Base-by-base conservation (phyloP, 345 rosid species). In the Eutrema japonicum region DNA sequence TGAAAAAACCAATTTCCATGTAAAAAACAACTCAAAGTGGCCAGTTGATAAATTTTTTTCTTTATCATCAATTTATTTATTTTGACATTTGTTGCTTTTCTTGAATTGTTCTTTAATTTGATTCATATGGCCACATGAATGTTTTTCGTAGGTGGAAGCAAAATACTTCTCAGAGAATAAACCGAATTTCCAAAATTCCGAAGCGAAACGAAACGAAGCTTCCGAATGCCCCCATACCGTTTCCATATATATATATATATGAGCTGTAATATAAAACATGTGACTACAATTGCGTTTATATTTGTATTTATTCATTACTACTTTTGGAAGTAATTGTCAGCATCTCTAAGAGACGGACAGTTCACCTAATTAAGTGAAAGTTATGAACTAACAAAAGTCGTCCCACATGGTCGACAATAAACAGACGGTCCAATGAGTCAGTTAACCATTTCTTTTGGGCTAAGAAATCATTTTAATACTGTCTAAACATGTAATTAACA, bases 241-340 rank as follows among this genome's bases (percentile, higher is more conserved):
- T n/a, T n/a, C n/a, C n/a, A n/a, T n/a, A n/a, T 22, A 0, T 22
- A 0, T 1, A 22, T 22, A 18, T 18, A 18, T 18, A 18, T 18
- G 18, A 18, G 18, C 18, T 18, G 18, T 18, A 18, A 18, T 18
- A 18, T 18, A 0, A 0, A 18, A 18, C 22, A 18, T 18, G 22
- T 18, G 22, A 18, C 22, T 18, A 18, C 1, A 10, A 10, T 59
- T 48, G 32, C 13, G 7, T 36, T 32, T n/a, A 2, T 18, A 22
- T 45, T 9, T 49, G 65, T 57, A 8, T 36, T 48, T 0, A 41
- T 18, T 51, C 36, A 8, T 33, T 6, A 42, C 3, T 9, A 41
- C 62, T 51, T 51, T 51, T 42, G 10, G 36, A 41, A 52, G 53
- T 63, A 60, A 50, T 16, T 41, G 53, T 53, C 55, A 33, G 63